Conservation (phyloP, 1,139 yeast genomes). For the Debaryomyces udenii region DNA sequence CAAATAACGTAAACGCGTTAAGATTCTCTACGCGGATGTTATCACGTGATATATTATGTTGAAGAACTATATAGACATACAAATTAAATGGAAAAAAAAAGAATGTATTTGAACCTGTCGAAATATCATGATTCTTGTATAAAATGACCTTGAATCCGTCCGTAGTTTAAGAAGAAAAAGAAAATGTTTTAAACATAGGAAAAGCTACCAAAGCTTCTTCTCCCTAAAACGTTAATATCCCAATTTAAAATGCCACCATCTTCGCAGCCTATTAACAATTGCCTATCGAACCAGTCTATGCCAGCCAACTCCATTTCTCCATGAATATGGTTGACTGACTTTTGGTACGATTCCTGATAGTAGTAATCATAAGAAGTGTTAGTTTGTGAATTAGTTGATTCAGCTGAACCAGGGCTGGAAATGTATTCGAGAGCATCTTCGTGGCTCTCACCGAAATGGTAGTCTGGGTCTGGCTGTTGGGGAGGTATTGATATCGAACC, state of each 20-base stretch:
- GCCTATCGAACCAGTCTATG: constrained; percentile 41
- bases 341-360: constrained; percentile 27
- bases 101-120: constrained; percentile 5
- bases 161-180: neutral
- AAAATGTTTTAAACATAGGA: constrained; percentile 28
- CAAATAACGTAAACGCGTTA: constrained; percentile 5
- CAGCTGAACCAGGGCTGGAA: neutral
- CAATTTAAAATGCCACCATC: constrained; percentile 48
- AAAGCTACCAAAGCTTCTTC: constrained; percentile 44
- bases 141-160: neutral
- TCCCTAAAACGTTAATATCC: constrained; percentile 44
- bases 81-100: constrained; percentile 2
- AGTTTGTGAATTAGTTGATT: neutral
- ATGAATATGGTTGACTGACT: constrained; percentile 39
- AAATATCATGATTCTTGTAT: neutral
- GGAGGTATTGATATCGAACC: constrained; percentile 9
- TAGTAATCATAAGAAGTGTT: constrained; percentile 10
- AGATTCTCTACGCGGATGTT: constrained; percentile 2
- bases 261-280: constrained; percentile 45
- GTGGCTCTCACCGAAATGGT: constrained; percentile 2
- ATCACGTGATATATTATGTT: constrained; percentile 4
- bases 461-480: constrained; percentile 8
- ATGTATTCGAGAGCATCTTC: neutral
- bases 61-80: neutral
- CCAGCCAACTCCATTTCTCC: constrained; percentile 54